These are phyloP conservation scores for Diplodia mutila DNA, from an alignment of 2,329 filamentous ascomycete genomes.

Conservation along the genomic window DNA sequence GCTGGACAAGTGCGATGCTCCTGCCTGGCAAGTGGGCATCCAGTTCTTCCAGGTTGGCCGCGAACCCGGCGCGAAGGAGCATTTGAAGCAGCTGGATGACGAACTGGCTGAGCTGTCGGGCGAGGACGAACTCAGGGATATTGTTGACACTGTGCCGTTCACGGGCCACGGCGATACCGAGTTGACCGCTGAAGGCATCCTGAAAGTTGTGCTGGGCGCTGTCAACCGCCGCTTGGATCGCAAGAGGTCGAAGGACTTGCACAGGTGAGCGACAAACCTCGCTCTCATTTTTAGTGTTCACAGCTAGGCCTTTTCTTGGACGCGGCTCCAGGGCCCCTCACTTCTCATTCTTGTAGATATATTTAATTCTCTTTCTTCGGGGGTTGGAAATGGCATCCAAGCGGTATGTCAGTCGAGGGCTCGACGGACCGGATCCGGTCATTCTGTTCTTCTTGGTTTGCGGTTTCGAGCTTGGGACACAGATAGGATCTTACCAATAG, in stretches of 20 bases:
- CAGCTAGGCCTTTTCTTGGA: neutral
- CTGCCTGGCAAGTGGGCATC: constrained; percentile 82
- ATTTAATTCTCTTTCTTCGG: neutral
- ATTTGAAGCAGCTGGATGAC: constrained; percentile 77
- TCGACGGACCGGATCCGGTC: neutral
- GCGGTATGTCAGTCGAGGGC: neutral
- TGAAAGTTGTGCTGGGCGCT: constrained; percentile 81
- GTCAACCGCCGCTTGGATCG: constrained; percentile 71
- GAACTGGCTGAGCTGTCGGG: constrained; percentile 59
- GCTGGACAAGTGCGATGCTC: constrained; percentile 71
- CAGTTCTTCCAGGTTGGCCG: constrained; percentile 95
- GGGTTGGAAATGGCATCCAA: neutral
- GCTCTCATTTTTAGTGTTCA: neutral
- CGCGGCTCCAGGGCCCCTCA: neutral
- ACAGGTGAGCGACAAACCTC: constrained; percentile 27
- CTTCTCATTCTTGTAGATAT: neutral
- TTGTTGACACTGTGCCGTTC: constrained; percentile 89
- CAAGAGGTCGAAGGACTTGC: constrained; percentile 43
- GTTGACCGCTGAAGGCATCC: constrained; percentile 70
- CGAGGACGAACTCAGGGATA: constrained; percentile 70
- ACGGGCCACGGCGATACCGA: constrained; percentile 50
- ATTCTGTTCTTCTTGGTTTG: neutral
- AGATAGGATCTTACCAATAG: too few species aligned
- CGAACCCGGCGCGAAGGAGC: constrained; percentile 65
- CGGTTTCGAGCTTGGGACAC: too few species aligned